Evolutionary conservation across 2,329 filamentous ascomycete species (phyloP).

Genomic region (Rutstroemia sp.): DNA sequence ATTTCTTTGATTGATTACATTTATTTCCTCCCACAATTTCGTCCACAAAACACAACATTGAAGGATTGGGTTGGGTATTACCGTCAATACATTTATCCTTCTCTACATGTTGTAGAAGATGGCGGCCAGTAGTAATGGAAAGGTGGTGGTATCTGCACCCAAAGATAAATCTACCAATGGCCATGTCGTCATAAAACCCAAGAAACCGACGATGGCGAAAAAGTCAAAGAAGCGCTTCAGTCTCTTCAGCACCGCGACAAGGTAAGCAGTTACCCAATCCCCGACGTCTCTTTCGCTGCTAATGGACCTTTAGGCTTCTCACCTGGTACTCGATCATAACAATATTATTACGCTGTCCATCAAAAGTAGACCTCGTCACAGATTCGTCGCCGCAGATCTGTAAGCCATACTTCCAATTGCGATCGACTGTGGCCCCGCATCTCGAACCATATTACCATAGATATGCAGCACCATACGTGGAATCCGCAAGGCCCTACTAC

Average conservation of each 20-base stretch:
- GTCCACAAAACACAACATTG: not conserved
- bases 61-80: not conserved
- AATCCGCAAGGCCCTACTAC: conserved; percentile 71
- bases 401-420: conserved; percentile 68
- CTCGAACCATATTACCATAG: conserved; percentile 77
- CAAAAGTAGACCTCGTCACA: conserved; percentile 57
- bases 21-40: not conserved
- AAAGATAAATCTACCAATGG: conserved; percentile 36
- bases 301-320: conserved; percentile 48
- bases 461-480: conserved; percentile 78
- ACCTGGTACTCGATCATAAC: conserved; percentile 85
- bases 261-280: conserved; percentile 35
- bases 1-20: not conserved
- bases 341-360: conserved; percentile 74
- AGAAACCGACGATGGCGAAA: conserved; percentile 25
- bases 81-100: too few relatives aligned
- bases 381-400: conserved; percentile 70
- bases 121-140: conserved; percentile 33
- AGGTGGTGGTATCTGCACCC: conserved; percentile 25
- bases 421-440: conserved; percentile 61
- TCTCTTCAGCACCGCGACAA: conserved; percentile 43
- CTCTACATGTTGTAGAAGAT: conserved; percentile 28
- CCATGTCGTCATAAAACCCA: conserved; percentile 27
- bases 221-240: conserved; percentile 24
- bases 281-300: not conserved